These are phyloP conservation scores for Papilionanthe hybrid DNA, from an alignment of 116 monocot genomes.

Conservation along the genomic window DNA sequence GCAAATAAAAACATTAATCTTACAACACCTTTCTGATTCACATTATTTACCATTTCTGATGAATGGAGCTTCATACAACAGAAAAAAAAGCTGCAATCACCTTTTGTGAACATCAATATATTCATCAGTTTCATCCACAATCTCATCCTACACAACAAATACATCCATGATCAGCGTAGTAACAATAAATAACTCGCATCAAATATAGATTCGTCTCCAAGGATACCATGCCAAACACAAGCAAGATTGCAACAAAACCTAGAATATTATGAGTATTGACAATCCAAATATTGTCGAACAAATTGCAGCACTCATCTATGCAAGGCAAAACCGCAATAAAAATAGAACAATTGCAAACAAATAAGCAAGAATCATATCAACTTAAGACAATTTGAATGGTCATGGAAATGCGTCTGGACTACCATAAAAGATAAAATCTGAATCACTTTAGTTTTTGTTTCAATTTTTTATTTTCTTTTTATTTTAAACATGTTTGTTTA, in stretches of 20 bases:
- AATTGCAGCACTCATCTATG: neutral
- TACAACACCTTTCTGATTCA: constrained; percentile 3
- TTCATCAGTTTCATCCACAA: constrained; percentile 98
- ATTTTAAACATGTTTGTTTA: too few relatives aligned
- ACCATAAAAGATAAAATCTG: neutral
- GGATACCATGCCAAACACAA: neutral
- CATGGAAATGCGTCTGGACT: neutral
- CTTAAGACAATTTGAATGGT: neutral
- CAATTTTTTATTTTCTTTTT: too few relatives aligned
- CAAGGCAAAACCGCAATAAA: neutral
- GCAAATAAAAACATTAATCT: constrained; percentile 11
- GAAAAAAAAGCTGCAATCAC: constrained; percentile 25
- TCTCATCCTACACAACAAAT: constrained; percentile 75
- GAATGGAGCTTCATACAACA: neutral
- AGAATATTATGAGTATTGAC: neutral
- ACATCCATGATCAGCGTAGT: neutral
- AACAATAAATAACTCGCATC: neutral
- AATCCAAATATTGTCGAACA: neutral
- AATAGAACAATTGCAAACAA: neutral
- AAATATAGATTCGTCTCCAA: neutral
- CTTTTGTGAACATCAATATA: constrained; percentile 98
- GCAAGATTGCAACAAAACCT: neutral
- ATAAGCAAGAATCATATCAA: neutral
- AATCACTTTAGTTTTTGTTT: too few relatives aligned
- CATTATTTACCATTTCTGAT: neutral